Percentiles rank a stretch among this genome's conserved stretches.
Evolutionary conservation across 495 filamentous ascomycete genomes (phyloP).

Genomic region (Aspergillus baeticus): DNA sequence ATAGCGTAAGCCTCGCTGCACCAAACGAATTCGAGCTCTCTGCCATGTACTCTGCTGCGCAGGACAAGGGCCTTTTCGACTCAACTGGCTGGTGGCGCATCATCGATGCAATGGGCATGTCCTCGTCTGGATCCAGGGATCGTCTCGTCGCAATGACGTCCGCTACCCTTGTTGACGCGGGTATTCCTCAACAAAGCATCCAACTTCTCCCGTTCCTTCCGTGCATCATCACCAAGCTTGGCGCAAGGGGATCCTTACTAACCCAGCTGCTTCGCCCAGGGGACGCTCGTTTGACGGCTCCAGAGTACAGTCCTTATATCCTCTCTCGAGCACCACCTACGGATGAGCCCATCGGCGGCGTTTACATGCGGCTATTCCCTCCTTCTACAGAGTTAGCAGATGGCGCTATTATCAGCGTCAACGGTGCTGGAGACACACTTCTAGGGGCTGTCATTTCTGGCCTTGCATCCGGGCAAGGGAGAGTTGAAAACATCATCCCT

Average conservation of each 20-base stretch:
- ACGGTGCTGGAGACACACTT: conserved; percentile 93
- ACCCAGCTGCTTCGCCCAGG: conserved; percentile 64
- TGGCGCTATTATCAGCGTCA: conserved; percentile 77
- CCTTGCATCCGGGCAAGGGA: conserved; percentile 36
- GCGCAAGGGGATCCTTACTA: conserved; percentile 73
- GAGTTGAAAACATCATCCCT: conserved; percentile 43
- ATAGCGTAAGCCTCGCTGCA: conserved; percentile 66
- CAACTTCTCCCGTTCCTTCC: conserved; percentile 89
- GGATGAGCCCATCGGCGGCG: conserved; percentile 63
- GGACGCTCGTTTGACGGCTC: conserved; percentile 61
- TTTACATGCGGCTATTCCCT: conserved; percentile 82
- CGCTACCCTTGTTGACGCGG: conserved; percentile 65
- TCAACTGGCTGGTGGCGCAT: conserved; percentile 67
- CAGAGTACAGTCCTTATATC: conserved; percentile 64
- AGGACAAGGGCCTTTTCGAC: conserved; percentile 63
- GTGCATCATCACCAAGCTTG: conserved; percentile 80
- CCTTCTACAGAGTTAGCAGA: conserved; percentile 58
- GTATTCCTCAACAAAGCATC: conserved; percentile 77
- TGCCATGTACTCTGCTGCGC: conserved; percentile 69
- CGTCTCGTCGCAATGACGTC: conserved; percentile 62
- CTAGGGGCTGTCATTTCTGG: conserved; percentile 77
- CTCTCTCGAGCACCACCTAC: conserved; percentile 53
- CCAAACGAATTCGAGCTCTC: conserved; percentile 81
- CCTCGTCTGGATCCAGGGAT: conserved; percentile 56
- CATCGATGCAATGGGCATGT: conserved; percentile 70